Base-by-base conservation (phyloP, 2,329 filamentous ascomycete genomes). In the Hirsutella minnesotensis region DNA sequence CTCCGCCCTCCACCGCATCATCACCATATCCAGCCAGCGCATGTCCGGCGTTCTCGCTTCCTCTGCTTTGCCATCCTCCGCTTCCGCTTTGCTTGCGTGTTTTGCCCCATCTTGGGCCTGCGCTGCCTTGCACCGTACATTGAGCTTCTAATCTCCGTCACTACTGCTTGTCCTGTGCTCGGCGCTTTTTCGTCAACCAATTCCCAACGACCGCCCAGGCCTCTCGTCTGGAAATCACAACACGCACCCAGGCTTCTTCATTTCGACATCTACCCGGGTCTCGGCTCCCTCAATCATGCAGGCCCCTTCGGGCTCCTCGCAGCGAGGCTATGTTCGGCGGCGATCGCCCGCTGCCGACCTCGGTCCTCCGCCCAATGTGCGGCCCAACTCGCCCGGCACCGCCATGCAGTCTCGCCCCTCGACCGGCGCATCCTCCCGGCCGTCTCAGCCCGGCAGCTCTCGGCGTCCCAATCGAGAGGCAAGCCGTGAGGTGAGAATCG, bases 261-360 rank as follows among this genome's bases (percentile, higher is more conserved):
- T 18, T 18, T 5, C 3, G 9, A 35, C 16, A 31, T 12, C 8
- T n/a, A 5, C 30, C 8, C 5, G 10, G 31, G n/a, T 49, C 49
- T 42, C 49, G n/a, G 53, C 51, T 31, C 16, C 35, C 34, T 38
- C 18, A 16, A 18, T 19, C 29, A 77, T 78, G 73, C 73, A 77
- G 59, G 61, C 49, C 29, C 40, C 70, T 44, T 61, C 70, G 39
- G 62, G 62, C 47, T 62, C 65, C 47, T 63, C 65, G 44, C 72
- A 75, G 60, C 68, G 75, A 56, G 54, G 53, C 44, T 62, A 55
- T 44, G 64, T 73, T 54, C 77, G 77, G 56, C 72, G 79, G 51
- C 74, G 78, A 53, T 81, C 78, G 40, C 77, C 79, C n/a, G 75
- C 70, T 47, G 72, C 69, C 30, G 79, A 82, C 49, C 69, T 71